Evolutionary conservation across 1,284 basidiomycete species (phyloP).

Genomic region (Cutaneotrichosporon cavernicola): DNA sequence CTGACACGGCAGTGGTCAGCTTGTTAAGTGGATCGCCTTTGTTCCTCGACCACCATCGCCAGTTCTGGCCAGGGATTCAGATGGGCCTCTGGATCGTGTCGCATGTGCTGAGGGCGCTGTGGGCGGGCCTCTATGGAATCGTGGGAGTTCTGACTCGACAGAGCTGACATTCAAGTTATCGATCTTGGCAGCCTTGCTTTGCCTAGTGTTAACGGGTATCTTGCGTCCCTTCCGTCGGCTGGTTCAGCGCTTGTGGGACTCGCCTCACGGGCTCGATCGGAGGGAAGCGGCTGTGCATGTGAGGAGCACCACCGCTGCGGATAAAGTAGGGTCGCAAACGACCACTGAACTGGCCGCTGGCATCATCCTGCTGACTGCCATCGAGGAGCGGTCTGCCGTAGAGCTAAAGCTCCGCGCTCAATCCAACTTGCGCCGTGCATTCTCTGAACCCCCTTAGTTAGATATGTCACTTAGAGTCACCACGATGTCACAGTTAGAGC

Average conservation of each 20-base stretch:
- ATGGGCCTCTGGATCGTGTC: background rate
- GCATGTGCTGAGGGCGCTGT: background rate
- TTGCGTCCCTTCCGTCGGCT: background rate
- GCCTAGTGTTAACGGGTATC: constrained; percentile 6
- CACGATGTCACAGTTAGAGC: background rate
- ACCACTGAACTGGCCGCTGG: background rate
- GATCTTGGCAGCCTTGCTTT: constrained; percentile 1
- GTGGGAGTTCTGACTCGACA: background rate
- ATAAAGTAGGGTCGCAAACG: background rate
- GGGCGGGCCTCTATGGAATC: background rate
- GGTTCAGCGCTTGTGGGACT: background rate
- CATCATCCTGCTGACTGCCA: background rate
- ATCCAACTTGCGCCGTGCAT: constrained; percentile 2
- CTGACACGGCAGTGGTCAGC: background rate
- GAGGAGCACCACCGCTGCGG: background rate
- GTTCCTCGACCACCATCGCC: background rate
- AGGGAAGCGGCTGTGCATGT: background rate
- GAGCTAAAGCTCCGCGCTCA: background rate
- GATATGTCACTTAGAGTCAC: no score
- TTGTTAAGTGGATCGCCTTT: background rate
- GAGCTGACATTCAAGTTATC: background rate
- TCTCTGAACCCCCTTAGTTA: constrained; percentile 9
- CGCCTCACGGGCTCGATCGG: background rate
- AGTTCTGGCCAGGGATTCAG: background rate
- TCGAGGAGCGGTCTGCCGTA: background rate